Conservation (phyloP, 495 filamentous ascomycete species). For the Xanthoparmelia taractica region DNA sequence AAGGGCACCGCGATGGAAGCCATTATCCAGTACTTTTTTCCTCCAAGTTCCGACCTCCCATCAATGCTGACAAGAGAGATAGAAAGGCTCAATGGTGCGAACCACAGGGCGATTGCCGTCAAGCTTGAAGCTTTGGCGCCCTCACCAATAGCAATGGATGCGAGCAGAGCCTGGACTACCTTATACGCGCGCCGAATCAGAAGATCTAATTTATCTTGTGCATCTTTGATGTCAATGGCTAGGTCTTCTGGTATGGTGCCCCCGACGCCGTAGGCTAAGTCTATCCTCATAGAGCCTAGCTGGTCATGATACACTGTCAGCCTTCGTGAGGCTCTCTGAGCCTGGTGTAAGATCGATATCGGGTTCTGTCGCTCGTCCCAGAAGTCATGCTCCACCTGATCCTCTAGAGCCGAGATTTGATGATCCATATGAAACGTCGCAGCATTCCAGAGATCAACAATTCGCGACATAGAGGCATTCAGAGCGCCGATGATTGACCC, state of each 20-base stretch:
- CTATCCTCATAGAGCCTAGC: background rate
- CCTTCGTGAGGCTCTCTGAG: conserved; percentile 10
- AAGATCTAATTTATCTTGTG: background rate
- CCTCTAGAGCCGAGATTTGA: conserved; percentile 8
- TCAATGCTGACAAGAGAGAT: conserved; percentile 11
- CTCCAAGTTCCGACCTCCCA: conserved; percentile 2
- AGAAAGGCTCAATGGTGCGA: conserved; percentile 10
- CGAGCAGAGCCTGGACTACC: conserved; percentile 6
- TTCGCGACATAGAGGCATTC: background rate
- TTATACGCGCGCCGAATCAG: conserved; percentile 4
- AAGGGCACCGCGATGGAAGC: conserved; percentile 1
- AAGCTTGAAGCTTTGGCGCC: conserved; percentile 9
- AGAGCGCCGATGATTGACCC: background rate
- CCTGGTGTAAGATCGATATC: conserved; percentile 9
- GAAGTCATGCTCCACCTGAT: conserved; percentile 11
- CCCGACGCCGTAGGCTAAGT: background rate
- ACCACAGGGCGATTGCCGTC: conserved; percentile 10
- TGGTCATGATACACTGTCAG: conserved; percentile 7
- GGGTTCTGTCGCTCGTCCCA: conserved; percentile 13
- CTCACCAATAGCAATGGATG: conserved; percentile 9
- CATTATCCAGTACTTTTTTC: conserved; percentile 7
- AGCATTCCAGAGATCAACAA: background rate
- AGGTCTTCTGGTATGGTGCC: background rate
- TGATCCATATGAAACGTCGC: conserved; percentile 10
- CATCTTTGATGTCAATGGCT: conserved; percentile 1